A percentile compares a stretch with the other conserved stretches of the same genome.
Conservation (phyloP, 2,329 filamentous ascomycete genomes). For the Macrophomina phaseolina region DNA sequence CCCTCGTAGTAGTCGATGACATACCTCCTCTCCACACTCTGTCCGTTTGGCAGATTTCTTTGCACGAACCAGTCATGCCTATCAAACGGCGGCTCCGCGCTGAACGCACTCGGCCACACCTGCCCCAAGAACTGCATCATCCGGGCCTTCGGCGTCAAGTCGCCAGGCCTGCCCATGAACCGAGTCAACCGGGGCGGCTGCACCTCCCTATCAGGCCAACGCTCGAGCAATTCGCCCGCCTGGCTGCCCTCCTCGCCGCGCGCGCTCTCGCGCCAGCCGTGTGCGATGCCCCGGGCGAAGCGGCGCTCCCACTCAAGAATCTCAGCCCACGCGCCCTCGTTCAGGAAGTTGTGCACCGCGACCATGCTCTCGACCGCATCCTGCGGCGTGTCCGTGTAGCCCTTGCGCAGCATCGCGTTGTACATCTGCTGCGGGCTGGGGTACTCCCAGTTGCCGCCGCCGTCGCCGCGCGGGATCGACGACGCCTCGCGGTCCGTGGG, state of each 20-base stretch:
- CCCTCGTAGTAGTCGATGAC: constrained; percentile 97
- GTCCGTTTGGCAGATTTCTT: constrained; percentile 68
- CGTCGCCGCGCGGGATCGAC: constrained; percentile 86
- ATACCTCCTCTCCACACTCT: constrained; percentile 81
- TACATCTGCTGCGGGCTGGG: constrained; percentile 99
- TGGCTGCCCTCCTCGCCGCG: constrained; percentile 70
- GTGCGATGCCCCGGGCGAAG: constrained; percentile 74
- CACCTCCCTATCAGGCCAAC: constrained; percentile 42
- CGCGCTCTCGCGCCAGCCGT: constrained; percentile 75
- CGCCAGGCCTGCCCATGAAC: constrained; percentile 88
- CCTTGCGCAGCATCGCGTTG: constrained; percentile 94
- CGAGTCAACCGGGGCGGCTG: constrained; percentile 75
- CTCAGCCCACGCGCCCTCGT: constrained; percentile 96
- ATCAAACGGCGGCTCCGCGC: constrained; percentile 86
- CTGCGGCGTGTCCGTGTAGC: constrained; percentile 90
- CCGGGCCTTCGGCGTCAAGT: constrained; percentile 88
- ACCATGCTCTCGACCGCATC: constrained; percentile 98
- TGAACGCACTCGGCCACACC: constrained; percentile 80
- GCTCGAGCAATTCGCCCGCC: constrained; percentile 47
- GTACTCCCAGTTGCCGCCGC: constrained; percentile 88
- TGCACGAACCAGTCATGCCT: constrained; percentile 96
- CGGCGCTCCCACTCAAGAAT: constrained; percentile 92
- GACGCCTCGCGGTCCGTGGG: constrained; percentile 83
- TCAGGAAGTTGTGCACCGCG: constrained; percentile 95
- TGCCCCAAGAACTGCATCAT: constrained; percentile 81